A percentile compares a stretch with the other conserved stretches of the same genome.
Evolutionary conservation across 2,329 filamentous ascomycete genomes (phyloP).

Genomic region (Exophiala calicioides): DNA sequence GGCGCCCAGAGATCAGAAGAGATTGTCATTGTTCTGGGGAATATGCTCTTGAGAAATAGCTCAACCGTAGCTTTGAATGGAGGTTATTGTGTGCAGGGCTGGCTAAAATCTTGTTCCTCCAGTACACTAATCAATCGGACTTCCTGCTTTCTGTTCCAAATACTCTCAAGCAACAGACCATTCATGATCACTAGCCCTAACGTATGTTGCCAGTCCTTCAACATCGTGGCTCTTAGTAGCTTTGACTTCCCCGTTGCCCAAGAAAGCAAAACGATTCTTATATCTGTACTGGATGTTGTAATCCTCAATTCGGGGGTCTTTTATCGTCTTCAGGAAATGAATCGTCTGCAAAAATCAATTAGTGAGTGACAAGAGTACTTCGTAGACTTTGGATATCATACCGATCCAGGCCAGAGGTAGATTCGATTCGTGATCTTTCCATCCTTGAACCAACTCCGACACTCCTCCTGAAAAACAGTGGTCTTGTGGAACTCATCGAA

Average conservation of each 20-base stretch:
- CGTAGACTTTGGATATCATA: not conserved
- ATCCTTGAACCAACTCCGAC: conserved; percentile 42
- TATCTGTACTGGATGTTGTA: conserved; percentile 41
- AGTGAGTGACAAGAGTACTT: not conserved
- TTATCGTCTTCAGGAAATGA: conserved; percentile 33
- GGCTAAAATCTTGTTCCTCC: too few relatives aligned
- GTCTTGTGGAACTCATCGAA: conserved; percentile 39
- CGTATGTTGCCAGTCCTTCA: conserved; percentile 4
- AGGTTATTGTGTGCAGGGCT: too few relatives aligned
- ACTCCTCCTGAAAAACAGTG: conserved; percentile 40
- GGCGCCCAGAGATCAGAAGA: too few relatives aligned
- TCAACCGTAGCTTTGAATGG: too few relatives aligned
- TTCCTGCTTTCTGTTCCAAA: too few relatives aligned
- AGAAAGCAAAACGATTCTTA: conserved; percentile 42
- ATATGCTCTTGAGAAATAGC: too few relatives aligned
- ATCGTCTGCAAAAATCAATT: not conserved
- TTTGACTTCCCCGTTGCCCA: conserved; percentile 49
- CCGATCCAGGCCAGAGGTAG: not conserved
- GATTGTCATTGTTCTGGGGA: too few relatives aligned
- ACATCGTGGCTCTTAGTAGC: conserved; percentile 2
- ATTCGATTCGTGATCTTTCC: conserved; percentile 33
- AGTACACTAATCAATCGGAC: too few relatives aligned
- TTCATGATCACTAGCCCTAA: not conserved
- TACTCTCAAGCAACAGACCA: not conserved
- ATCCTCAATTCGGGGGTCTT: conserved; percentile 38